Evolutionary conservation across 192 early-diverging fungal species (phyloP).

Genomic region (Polychytrium aggregatum): DNA sequence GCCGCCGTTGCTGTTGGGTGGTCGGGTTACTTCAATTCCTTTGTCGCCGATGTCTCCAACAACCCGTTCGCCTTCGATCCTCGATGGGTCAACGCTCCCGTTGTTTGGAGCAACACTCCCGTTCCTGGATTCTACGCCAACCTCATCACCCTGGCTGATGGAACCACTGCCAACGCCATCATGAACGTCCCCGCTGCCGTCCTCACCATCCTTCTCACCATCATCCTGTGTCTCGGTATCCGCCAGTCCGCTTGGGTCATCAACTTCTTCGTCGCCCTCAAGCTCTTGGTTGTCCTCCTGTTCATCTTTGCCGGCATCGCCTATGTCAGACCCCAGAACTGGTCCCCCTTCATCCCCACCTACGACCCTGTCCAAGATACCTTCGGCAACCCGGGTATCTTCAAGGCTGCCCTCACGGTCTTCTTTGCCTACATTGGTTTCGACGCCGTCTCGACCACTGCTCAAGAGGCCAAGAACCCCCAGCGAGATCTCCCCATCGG

Average conservation of each 20-base stretch:
- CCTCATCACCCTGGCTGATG: neutral
- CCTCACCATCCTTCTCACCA: slow-evolving; percentile 52
- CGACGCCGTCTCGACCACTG: slow-evolving; percentile 76
- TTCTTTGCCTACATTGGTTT: slow-evolving; percentile 78
- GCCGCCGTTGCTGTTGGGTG: slow-evolving; percentile 74
- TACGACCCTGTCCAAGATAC: slow-evolving; percentile 30
- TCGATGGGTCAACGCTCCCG: slow-evolving; percentile 56
- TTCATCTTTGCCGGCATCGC: slow-evolving; percentile 70
- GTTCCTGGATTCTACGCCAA: slow-evolving; percentile 5
- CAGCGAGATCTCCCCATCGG: slow-evolving; percentile 74
- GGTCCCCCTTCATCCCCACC: slow-evolving; percentile 64
- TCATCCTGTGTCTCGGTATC: slow-evolving; percentile 61
- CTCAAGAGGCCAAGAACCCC: slow-evolving; percentile 72
- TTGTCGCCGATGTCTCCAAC: slow-evolving; percentile 53
- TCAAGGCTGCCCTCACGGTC: slow-evolving; percentile 61
- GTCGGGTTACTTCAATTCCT: slow-evolving; percentile 66
- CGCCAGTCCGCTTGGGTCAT: slow-evolving; percentile 63
- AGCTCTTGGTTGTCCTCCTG: slow-evolving; percentile 58
- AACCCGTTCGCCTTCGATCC: slow-evolving; percentile 21
- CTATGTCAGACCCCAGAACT: slow-evolving; percentile 61
- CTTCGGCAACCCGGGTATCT: slow-evolving; percentile 60
- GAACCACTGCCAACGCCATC: slow-evolving; percentile 1
- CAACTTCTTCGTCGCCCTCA: slow-evolving; percentile 56
- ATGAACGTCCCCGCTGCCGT: slow-evolving; percentile 53
- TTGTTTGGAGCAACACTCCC: slow-evolving; percentile 47